These are phyloP conservation scores for Macroventuria anomochaeta DNA, from an alignment of 2,329 filamentous ascomycete species.

Conservation along the genomic window DNA sequence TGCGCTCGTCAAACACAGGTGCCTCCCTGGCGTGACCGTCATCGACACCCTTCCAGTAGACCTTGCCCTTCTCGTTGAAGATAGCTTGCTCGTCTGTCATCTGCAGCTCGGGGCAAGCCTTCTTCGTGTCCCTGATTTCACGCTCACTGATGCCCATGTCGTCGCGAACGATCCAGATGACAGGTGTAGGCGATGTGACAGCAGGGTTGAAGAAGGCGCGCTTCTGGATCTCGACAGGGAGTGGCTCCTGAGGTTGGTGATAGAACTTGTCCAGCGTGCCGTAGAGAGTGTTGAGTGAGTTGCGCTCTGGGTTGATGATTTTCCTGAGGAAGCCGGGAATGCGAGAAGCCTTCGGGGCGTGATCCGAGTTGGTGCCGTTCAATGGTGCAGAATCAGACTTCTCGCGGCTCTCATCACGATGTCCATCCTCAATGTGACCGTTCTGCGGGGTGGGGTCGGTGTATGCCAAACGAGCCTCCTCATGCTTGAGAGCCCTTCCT, in stretches of 20 bases:
- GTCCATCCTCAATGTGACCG: slow-evolving; percentile 33
- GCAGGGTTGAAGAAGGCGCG: slow-evolving; percentile 55
- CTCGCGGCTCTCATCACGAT: slow-evolving; percentile 28
- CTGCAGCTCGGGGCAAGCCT: slow-evolving; percentile 46
- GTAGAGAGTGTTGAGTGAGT: slow-evolving; percentile 39
- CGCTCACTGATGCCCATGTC: slow-evolving; percentile 52
- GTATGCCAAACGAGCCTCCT: slow-evolving; percentile 42
- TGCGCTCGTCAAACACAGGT: slow-evolving; percentile 51
- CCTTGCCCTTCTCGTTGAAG: slow-evolving; percentile 54
- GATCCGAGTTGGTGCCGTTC: slow-evolving; percentile 4
- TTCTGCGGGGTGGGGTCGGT: slow-evolving; percentile 28
- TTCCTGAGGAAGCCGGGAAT: slow-evolving; percentile 43
- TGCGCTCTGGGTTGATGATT: slow-evolving; percentile 45
- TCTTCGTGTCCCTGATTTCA: slow-evolving; percentile 51
- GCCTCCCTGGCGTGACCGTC: slow-evolving; percentile 51
- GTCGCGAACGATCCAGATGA: slow-evolving; percentile 56
- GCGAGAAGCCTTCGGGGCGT: slow-evolving; percentile 33
- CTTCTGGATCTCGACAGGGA: slow-evolving; percentile 45
- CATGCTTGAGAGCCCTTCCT: slow-evolving; percentile 37
- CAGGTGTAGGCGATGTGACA: slow-evolving; percentile 52
- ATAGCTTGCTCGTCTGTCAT: slow-evolving; percentile 55
- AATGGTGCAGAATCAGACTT: slow-evolving; percentile 18
- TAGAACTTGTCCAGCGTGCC: slow-evolving; percentile 43
- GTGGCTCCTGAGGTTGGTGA: slow-evolving; percentile 39
- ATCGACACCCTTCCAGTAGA: slow-evolving; percentile 51